These are phyloP conservation scores for Diddensiella caesifluorescens DNA, from an alignment of 805 yeast genomes.

Conservation along the genomic window DNA sequence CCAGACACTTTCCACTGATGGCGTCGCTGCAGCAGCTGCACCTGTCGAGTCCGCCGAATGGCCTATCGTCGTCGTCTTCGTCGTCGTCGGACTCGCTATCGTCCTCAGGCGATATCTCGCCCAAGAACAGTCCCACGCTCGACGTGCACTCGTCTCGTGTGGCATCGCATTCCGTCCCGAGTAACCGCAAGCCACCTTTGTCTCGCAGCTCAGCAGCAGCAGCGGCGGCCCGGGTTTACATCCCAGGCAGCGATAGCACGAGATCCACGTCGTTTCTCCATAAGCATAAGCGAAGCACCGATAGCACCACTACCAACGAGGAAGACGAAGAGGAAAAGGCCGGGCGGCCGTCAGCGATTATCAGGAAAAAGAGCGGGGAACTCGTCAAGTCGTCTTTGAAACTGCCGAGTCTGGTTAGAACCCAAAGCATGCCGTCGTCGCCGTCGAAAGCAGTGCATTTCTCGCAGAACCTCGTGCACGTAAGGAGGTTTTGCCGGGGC, in stretches of 20 bases:
- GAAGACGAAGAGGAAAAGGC: background rate
- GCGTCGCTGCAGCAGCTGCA: no score
- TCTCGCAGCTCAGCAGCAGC: no score
- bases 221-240: constrained; percentile 7
- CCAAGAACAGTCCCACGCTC: background rate
- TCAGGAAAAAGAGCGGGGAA: constrained; percentile 87
- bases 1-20: background rate
- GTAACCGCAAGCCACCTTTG: no score
- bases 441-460: constrained; percentile 76
- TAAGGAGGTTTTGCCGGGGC: constrained; percentile 63
- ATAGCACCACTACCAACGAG: background rate
- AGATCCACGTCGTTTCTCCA: constrained; percentile 18
- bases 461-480: constrained; percentile 53
- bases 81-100: background rate
- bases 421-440: constrained; percentile 35
- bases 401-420: constrained; percentile 33
- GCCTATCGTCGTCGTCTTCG: background rate
- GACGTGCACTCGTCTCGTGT: background rate
- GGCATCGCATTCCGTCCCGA: background rate
- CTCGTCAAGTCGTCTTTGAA: constrained; percentile 70
- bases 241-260: constrained; percentile 12
- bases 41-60: no score
- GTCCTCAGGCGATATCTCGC: background rate
- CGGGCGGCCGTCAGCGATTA: constrained; percentile 29
- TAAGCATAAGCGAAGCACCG: constrained; percentile 19